A percentile compares a stretch with the other conserved stretches of the same genome.
Evolutionary conservation across 805 yeast species (phyloP).

Genomic region (Komagataella ulmi): DNA sequence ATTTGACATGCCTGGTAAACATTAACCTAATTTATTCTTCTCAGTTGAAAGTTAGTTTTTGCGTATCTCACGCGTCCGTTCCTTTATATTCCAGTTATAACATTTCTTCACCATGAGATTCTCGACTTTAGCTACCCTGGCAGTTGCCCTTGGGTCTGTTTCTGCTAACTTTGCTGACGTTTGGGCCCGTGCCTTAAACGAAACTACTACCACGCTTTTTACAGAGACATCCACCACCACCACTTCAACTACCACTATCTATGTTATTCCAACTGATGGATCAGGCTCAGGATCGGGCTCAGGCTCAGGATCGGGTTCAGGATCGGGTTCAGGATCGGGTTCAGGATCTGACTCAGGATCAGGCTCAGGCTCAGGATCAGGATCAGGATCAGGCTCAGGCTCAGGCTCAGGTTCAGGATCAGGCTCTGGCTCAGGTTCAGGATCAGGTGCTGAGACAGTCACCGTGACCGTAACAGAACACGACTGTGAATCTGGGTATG

Average conservation of each 20-base stretch:
- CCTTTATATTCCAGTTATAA: not conserved
- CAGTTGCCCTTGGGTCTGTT: not conserved
- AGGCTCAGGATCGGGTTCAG: not conserved
- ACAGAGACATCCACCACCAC: not conserved
- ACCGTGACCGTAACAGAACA: constrained; percentile 2
- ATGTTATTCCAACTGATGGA: not conserved
- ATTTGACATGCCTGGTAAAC: not conserved
- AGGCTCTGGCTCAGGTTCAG: not conserved
- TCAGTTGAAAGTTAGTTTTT: not conserved
- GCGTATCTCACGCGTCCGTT: not conserved
- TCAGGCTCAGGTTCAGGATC: not conserved
- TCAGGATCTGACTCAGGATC: not conserved
- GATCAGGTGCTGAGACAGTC: not conserved
- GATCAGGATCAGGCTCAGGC: not conserved
- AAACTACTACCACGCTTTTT: not conserved
- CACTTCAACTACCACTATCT: not conserved
- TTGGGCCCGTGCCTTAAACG: not conserved
- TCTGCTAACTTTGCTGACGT: not conserved
- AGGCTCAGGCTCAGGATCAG: not conserved
- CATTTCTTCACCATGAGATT: not conserved
- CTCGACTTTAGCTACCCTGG: not conserved
- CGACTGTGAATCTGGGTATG: constrained; percentile 2
- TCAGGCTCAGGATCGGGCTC: not conserved
- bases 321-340: not conserved
- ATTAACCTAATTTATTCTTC: not conserved